Percentiles rank a stretch among this genome's conserved stretches.
Conservation (phyloP, 2,329 filamentous ascomycete species). For the Biscogniauxia sp. region DNA sequence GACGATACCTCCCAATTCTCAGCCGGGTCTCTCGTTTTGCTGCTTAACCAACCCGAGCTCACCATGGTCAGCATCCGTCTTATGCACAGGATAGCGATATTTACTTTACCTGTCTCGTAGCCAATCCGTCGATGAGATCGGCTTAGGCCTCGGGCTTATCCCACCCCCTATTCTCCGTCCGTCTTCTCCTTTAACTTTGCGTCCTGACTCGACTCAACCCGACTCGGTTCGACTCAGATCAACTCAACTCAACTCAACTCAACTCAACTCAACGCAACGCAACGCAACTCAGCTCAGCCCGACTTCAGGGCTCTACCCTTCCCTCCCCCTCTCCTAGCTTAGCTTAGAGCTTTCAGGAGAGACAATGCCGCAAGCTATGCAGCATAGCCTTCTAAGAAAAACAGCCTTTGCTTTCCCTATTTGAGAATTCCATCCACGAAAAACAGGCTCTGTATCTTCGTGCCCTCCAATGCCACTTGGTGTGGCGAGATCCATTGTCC, state of each 20-base stretch:
- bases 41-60: too few species aligned
- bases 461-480: not conserved
- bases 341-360: not conserved
- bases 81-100: too few species aligned
- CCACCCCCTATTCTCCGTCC: not conserved
- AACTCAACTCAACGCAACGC: too few species aligned
- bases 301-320: too few species aligned
- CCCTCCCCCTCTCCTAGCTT: not conserved
- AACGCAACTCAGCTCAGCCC: too few species aligned
- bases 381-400: not conserved
- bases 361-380: not conserved
- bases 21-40: too few species aligned
- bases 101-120: too few species aligned
- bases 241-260: too few species aligned
- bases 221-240: too few species aligned
- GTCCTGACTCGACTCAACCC: conserved; percentile 1
- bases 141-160: not conserved
- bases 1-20: not conserved
- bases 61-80: too few species aligned
- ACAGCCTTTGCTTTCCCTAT: not conserved
- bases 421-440: not conserved
- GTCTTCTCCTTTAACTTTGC: not conserved
- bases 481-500: not conserved
- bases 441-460: not conserved
- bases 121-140: not conserved